Conservation (phyloP, 2,329 filamentous ascomycete genomes). For the Lachnellula cervina region DNA sequence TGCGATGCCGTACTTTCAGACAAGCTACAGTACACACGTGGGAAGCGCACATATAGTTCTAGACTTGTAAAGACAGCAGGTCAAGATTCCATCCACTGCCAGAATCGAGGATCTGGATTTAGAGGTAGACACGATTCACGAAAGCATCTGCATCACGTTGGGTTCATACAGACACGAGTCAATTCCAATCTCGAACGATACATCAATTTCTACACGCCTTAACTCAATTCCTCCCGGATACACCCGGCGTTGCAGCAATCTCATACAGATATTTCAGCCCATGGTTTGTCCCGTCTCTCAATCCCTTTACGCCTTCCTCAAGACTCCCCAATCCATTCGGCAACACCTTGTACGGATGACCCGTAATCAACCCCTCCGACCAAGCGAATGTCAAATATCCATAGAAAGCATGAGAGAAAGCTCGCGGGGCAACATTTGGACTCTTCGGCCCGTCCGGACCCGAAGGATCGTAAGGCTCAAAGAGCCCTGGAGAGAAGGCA, state of each 20-base stretch:
- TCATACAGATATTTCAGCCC: not conserved
- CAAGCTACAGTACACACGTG: too few relatives aligned
- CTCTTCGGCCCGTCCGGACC: not conserved
- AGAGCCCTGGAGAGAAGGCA: not conserved
- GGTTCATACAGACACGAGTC: too few relatives aligned
- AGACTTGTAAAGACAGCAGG: too few relatives aligned
- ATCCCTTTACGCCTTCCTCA: not conserved
- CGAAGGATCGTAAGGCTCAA: not conserved
- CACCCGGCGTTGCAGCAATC: not conserved
- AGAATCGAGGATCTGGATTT: too few relatives aligned
- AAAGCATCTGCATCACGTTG: too few relatives aligned
- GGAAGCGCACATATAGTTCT: too few relatives aligned
- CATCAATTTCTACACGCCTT: too few relatives aligned
- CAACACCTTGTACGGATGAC: not conserved
- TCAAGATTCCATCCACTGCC: too few relatives aligned
- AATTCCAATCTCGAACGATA: too few relatives aligned
- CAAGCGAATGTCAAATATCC: not conserved
- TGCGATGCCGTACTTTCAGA: too few relatives aligned
- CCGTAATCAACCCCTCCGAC: not conserved
- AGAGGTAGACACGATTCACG: too few relatives aligned
- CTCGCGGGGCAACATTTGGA: not conserved
- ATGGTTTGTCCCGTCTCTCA: not conserved
- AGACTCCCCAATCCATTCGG: not conserved
- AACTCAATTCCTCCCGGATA: not conserved
- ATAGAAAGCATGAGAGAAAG: not conserved